Base-by-base conservation (phyloP, 805 yeast genomes). In the Candida qinlingensis region DNA sequence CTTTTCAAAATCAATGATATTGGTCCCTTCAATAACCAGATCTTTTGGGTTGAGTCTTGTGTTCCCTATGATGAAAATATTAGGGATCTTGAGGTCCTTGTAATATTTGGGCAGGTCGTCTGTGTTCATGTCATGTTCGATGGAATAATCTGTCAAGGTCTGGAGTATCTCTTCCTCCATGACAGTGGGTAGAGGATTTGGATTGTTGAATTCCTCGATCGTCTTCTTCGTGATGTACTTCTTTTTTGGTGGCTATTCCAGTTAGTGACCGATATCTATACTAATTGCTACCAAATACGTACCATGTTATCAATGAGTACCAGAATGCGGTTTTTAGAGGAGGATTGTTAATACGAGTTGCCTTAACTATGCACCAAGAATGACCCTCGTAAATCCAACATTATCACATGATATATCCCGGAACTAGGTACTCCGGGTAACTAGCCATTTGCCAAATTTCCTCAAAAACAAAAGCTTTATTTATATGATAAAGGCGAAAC, bases 1-100 rank as follows among this genome's bases (percentile, higher is more conserved):
- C 48, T 68, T 70, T 41, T 75, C 80, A 51, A 77, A 75, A 55
- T 76, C 81, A 10, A 78, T 68, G 4, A 77, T 59, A 35, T 69
- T 56, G 0, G 77, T 71, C 0, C 71, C 75, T 13, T 68, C 73
- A 9, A 75, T 53, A 1, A 64, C 53, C 27, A 74, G 51, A 9
- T 69, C 65, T 0, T 57, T 56, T 1, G 47, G 42, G 7, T 42
- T 37, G 1, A 60, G 27, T 10, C 60, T 33, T 4, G 61, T 53
- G 10, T 72, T 54, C 39, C 65, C 64, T 46, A 52, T 51, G 10
- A 46, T 60, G 42, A 63, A 67, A n/a, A 56, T 60, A 38, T 30
- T 49, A 29, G 65, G 74, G 51, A 63, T 63, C 47, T 56, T 57
- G 52, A 72, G 33, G 46, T 64, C 64, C 27, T 51, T 49, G 59